A percentile compares a stretch with the other conserved stretches of the same genome.
phyloP scores from a whole-genome alignment of 2,329 filamentous ascomycete species.

The Epichloe bromicola region DNA sequence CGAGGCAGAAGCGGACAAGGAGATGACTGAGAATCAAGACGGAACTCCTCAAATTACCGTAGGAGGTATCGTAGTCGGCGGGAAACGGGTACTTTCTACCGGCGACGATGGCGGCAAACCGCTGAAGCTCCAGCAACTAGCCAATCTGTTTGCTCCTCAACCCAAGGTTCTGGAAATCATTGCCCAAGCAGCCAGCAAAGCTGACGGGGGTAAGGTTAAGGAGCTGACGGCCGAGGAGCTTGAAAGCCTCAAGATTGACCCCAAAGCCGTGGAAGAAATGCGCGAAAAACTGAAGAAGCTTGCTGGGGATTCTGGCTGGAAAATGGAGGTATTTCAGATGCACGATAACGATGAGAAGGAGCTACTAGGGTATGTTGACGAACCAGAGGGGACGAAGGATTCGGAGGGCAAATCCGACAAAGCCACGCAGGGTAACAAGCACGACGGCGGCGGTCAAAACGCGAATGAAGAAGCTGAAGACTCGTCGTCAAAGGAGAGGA shows the following conservation, averaged over 20 bases:
- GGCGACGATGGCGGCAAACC: conserved; percentile 35
- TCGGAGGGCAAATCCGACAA: conserved; percentile 15
- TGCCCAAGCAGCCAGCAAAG: conserved; percentile 31
- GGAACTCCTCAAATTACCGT: conserved; percentile 25
- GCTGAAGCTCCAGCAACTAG: conserved; percentile 24
- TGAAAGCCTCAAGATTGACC: conserved; percentile 52
- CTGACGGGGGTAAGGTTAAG: conserved; percentile 48
- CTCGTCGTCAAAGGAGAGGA: background rate
- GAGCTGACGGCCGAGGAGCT: conserved; percentile 54
- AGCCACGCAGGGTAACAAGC: conserved; percentile 13
- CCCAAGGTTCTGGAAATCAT: conserved; percentile 24
- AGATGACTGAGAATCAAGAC: conserved; percentile 20
- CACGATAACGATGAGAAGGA: conserved; percentile 41
- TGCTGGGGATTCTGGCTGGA: conserved; percentile 64
- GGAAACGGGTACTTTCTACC: conserved; percentile 32
- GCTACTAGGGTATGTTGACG: conserved; percentile 57
- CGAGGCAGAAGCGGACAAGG: conserved; percentile 4
- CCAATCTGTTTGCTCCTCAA: conserved; percentile 16
- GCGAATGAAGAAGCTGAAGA: conserved; percentile 10
- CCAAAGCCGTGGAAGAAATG: conserved; percentile 55
- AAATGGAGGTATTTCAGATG: conserved; percentile 64
- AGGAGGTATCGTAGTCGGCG: conserved; percentile 41
- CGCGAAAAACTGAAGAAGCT: conserved; percentile 53
- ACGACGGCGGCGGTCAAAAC: conserved; percentile 11
- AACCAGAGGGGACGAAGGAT: conserved; percentile 10